phyloP scores from a whole-genome alignment of 164 flowering plant species.

The Kalanchoe fedtschenkoi region DNA sequence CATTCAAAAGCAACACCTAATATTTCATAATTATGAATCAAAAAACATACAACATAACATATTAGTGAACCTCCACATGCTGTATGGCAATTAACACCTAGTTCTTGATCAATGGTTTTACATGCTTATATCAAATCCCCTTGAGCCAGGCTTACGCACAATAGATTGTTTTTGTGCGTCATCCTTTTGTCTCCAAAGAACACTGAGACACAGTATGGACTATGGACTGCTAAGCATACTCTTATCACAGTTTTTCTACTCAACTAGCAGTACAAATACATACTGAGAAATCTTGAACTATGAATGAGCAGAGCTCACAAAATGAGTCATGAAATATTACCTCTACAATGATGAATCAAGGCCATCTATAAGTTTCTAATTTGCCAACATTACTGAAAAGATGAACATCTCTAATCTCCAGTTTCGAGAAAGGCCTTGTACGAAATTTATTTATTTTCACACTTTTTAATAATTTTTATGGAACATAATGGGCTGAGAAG shows the following conservation, averaged over 20 bases:
- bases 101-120: neutral
- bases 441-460: neutral
- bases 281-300: neutral
- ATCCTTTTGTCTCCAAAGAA: no score
- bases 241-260: neutral
- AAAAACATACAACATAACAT: neutral
- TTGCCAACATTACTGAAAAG: neutral
- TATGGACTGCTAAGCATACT: neutral
- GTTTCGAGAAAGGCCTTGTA: neutral
- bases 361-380: neutral
- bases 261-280: neutral
- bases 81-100: neutral
- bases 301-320: neutral
- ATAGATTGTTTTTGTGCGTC: no score
- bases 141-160: neutral
- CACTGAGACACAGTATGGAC: neutral
- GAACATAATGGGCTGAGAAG: neutral
- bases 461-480: neutral
- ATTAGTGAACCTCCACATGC: neutral
- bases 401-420: neutral
- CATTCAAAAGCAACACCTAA: neutral
- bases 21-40: neutral
- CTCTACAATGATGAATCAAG: neutral
- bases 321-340: neutral
- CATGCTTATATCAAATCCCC: neutral